phyloP scores from a whole-genome alignment of 805 yeast species.

The Spathaspora girioi region DNA sequence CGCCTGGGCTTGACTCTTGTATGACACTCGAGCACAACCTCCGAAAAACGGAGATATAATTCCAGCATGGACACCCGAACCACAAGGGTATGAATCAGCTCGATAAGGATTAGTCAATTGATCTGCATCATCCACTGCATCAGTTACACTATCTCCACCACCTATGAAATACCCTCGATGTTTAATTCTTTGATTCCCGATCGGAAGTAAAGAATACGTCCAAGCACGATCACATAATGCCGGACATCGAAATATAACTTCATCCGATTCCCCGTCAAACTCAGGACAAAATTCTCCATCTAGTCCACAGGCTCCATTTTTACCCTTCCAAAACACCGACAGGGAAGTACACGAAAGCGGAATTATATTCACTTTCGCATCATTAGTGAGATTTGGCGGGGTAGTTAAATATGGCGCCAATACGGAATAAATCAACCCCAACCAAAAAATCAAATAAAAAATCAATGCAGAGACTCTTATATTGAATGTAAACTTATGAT shows the following conservation, averaged over 20 bases:
- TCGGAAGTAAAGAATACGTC: slow-evolving; percentile 71
- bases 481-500: slow-evolving; percentile 19
- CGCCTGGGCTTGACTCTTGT: slow-evolving; percentile 47
- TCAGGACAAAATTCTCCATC: slow-evolving; percentile 60
- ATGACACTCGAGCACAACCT: slow-evolving; percentile 68
- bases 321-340: slow-evolving; percentile 65
- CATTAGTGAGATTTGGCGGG: slow-evolving; percentile 29
- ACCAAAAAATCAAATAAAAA: slow-evolving; percentile 47
- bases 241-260: slow-evolving; percentile 71
- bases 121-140: slow-evolving; percentile 6
- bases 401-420: slow-evolving; percentile 44
- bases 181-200: slow-evolving; percentile 65
- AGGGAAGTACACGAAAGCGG: slow-evolving; percentile 49
- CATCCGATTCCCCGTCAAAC: slow-evolving; percentile 25
- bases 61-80: slow-evolving; percentile 87
- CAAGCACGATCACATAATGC: slow-evolving; percentile 80
- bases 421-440: slow-evolving; percentile 30
- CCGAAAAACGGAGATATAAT: slow-evolving; percentile 69
- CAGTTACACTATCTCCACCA: slow-evolving; percentile 49
- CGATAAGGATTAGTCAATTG: slow-evolving; percentile 64
- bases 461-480: slow-evolving; percentile 26
- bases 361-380: slow-evolving; percentile 25
- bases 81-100: slow-evolving; percentile 87
- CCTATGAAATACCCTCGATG: slow-evolving; percentile 75
- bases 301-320: slow-evolving; percentile 71